Conservation (phyloP, 2,329 filamentous ascomycete genomes). For the Aspergillus puulaauensis region DNA sequence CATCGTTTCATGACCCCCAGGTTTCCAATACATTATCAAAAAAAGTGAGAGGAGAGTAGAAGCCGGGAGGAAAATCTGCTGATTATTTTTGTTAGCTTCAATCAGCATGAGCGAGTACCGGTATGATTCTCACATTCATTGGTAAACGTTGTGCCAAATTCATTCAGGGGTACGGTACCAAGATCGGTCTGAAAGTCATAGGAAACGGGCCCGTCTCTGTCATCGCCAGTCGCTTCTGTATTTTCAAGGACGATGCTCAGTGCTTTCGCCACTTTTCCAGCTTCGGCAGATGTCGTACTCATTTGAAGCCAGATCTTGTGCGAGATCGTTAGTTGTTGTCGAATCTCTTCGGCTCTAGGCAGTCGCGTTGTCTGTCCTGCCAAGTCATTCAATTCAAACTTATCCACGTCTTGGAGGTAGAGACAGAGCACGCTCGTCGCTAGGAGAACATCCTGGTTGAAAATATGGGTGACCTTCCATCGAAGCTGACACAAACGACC, state of each 20-base stretch:
- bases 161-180: not conserved
- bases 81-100: not conserved
- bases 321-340: not conserved
- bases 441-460: not conserved
- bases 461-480: constrained; percentile 1
- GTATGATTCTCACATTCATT: not conserved
- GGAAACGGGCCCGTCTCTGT: not conserved
- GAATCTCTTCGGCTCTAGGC: not conserved
- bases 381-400: not conserved
- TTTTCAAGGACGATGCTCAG: not conserved
- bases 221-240: not conserved
- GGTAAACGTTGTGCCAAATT: not conserved
- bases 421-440: not conserved
- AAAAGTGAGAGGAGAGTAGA: not conserved
- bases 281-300: not conserved
- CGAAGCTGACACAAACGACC: not conserved
- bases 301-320: not conserved
- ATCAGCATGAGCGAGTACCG: not conserved
- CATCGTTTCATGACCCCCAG: not conserved
- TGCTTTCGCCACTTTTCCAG: not conserved
- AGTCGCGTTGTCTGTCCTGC: not conserved
- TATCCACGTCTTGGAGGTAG: not conserved
- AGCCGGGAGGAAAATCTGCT: not conserved
- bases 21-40: not conserved
- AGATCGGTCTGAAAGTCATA: not conserved